phyloP scores from a whole-genome alignment of 768 basidiomycete species.

The Boletus sp. region DNA sequence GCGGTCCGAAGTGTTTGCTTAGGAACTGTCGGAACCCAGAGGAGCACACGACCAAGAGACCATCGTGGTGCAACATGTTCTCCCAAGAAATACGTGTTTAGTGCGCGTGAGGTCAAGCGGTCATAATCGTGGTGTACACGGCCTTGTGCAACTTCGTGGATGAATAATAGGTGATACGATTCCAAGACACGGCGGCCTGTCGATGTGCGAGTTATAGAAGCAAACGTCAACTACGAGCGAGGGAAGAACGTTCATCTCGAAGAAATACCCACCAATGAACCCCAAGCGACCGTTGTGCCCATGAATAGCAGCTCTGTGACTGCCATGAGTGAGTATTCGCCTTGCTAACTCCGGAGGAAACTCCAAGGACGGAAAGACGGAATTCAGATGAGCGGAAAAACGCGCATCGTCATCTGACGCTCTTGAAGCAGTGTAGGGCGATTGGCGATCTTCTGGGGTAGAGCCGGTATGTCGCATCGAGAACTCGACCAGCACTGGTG shows the following conservation, averaged over 20 bases:
- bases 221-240: neutral
- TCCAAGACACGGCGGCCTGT: conserved; percentile 76
- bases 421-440: neutral
- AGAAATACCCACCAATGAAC: conserved; percentile 57
- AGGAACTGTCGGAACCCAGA: conserved; percentile 66
- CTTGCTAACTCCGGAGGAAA: conserved; percentile 72
- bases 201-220: neutral
- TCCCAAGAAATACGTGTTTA: conserved; percentile 72
- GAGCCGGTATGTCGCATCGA: conserved; percentile 12
- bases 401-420: conserved; percentile 16
- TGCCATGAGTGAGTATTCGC: conserved; percentile 75
- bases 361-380: conserved; percentile 60
- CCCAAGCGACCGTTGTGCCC: conserved; percentile 73
- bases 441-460: neutral
- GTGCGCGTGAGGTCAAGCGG: conserved; percentile 49
- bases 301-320: conserved; percentile 60
- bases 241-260: neutral
- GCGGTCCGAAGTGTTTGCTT: conserved; percentile 32
- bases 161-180: conserved; percentile 70
- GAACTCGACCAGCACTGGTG: conserved; percentile 1
- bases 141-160: conserved; percentile 53
- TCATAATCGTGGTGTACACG: conserved; percentile 55
- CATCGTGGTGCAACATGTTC: conserved; percentile 74
- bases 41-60: conserved; percentile 69
- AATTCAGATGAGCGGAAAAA: conserved; percentile 56